Evolutionary conservation across 164 flowering plant species (phyloP).

Genomic region (Paratinospora sagittata): DNA sequence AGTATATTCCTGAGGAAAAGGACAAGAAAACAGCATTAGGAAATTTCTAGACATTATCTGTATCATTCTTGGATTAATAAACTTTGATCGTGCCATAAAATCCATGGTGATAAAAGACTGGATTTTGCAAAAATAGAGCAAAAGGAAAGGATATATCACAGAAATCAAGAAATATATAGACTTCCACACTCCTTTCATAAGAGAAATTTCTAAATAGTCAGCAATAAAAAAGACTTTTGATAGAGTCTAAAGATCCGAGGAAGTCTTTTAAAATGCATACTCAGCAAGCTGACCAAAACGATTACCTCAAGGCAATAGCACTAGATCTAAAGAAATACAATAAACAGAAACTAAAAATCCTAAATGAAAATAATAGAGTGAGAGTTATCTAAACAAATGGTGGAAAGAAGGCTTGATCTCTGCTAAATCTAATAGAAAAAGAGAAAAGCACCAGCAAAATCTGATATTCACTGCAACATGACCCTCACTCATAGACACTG

Average conservation of each 20-base stretch:
- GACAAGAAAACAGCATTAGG: slow-evolving; percentile 7
- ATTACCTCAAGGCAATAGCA: neutral
- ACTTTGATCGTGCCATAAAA: neutral
- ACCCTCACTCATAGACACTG: too few relatives aligned
- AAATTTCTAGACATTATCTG: neutral
- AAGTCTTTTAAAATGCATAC: neutral
- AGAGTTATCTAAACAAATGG: neutral
- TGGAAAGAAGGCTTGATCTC: neutral
- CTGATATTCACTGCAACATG: too few relatives aligned
- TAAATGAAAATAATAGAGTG: neutral
- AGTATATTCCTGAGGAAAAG: slow-evolving; percentile 3
- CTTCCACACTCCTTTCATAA: neutral
- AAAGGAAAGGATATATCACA: neutral
- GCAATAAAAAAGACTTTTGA: neutral
- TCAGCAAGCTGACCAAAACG: neutral
- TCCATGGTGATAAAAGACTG: neutral
- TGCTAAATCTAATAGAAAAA: neutral
- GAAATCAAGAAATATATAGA: neutral
- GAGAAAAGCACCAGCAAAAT: neutral
- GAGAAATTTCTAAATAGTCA: neutral
- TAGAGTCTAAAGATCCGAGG: neutral
- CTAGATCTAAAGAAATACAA: neutral
- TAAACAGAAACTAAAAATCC: neutral
- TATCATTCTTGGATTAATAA: neutral
- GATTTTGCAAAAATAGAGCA: neutral